These are phyloP conservation scores for Fusarium stilboides DNA, from an alignment of 2,329 filamentous ascomycete genomes.

Conservation along the genomic window DNA sequence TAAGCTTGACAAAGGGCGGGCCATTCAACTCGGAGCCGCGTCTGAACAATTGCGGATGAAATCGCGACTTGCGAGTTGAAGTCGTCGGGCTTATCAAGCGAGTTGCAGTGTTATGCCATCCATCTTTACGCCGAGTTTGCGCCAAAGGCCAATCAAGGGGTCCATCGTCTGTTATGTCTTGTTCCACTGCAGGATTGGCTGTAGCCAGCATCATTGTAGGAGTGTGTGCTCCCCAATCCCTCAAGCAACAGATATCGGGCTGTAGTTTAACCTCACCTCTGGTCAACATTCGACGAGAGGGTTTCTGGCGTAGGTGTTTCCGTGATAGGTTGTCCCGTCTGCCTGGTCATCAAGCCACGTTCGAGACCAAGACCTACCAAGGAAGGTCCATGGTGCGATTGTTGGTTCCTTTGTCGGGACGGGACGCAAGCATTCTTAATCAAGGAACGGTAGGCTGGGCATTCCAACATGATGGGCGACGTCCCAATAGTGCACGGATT, in stretches of 20 bases:
- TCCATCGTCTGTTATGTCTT: background rate
- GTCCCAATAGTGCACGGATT: background rate
- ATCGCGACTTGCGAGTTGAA: constrained; percentile 6
- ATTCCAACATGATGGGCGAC: constrained; percentile 4
- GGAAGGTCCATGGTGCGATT: constrained; percentile 11
- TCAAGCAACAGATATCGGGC: background rate
- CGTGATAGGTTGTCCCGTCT: constrained; percentile 7
- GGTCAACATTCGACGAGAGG: background rate
- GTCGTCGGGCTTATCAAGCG: constrained; percentile 15
- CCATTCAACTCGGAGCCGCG: constrained; percentile 1
- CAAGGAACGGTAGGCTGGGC: constrained; percentile 9
- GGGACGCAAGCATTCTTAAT: constrained; percentile 10
- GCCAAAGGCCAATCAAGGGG: constrained; percentile 1
- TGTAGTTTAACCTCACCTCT: background rate
- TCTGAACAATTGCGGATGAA: constrained; percentile 7
- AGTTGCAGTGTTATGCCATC: constrained; percentile 7
- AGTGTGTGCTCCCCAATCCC: background rate
- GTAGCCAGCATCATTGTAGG: background rate
- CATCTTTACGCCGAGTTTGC: constrained; percentile 7
- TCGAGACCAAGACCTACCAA: constrained; percentile 8
- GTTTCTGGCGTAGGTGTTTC: constrained; percentile 1
- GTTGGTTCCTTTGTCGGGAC: constrained; percentile 23
- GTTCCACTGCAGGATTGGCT: constrained; percentile 4
- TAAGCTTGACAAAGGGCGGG: constrained; percentile 11
- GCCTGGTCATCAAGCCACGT: constrained; percentile 13